Evolutionary conservation across 2,329 filamentous ascomycete species (phyloP).

Genomic region (Tolypocladium ophioglossoides): DNA sequence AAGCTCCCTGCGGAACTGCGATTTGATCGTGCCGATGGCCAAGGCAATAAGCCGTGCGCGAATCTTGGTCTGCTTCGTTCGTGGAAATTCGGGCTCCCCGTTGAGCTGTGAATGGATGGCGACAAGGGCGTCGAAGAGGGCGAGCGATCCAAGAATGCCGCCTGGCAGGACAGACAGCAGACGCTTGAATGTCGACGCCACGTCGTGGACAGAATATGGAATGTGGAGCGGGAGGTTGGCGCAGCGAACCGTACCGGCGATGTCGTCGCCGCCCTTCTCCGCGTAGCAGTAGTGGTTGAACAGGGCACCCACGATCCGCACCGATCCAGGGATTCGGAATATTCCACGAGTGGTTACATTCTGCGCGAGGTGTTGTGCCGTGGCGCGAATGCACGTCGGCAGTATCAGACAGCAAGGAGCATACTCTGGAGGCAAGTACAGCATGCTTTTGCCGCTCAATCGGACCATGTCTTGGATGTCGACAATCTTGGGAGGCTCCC

Average conservation of each 20-base stretch:
- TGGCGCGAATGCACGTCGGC: conserved; percentile 56
- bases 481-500: conserved; percentile 36
- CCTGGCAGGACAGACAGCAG: conserved; percentile 53
- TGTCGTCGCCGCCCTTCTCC: conserved; percentile 34
- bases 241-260: conserved; percentile 47
- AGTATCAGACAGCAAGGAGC: conserved; percentile 45
- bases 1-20: conserved; percentile 49
- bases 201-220: conserved; percentile 48
- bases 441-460: conserved; percentile 49
- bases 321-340: conserved; percentile 53
- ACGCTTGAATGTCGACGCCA: conserved; percentile 57
- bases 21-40: conserved; percentile 48
- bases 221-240: conserved; percentile 52
- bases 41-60: conserved; percentile 57
- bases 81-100: conserved; percentile 37
- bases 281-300: conserved; percentile 52
- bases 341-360: conserved; percentile 45
- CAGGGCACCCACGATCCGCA: conserved; percentile 42
- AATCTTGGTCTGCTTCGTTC: conserved; percentile 43
- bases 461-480: conserved; percentile 49
- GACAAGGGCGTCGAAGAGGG: conserved; percentile 51
- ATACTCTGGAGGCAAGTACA: conserved; percentile 51
- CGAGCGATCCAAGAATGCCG: conserved; percentile 53
- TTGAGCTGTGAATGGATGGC: conserved; percentile 48
- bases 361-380: conserved; percentile 52